A percentile compares a stretch with the other conserved stretches of the same genome.
phyloP scores from a whole-genome alignment of 2,329 filamentous ascomycete genomes.

The Aspergillus sp. region DNA sequence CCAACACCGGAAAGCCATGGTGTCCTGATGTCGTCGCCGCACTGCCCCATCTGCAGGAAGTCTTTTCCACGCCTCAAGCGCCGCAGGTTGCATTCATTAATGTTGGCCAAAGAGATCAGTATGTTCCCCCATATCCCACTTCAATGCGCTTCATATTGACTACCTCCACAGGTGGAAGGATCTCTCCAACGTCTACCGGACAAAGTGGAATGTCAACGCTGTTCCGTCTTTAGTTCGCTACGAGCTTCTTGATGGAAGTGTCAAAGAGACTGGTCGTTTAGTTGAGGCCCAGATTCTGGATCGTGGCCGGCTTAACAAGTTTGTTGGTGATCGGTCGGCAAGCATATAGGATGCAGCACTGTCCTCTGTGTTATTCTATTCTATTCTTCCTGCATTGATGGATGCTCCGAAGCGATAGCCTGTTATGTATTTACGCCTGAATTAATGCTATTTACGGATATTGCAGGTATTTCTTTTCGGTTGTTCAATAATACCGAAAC shows the following conservation, averaged over 20 bases:
- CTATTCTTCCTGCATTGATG: background rate
- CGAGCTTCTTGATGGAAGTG: constrained; percentile 29
- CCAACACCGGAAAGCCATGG: constrained; percentile 38
- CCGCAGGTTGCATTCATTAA: constrained; percentile 31
- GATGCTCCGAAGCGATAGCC: too few relatives aligned
- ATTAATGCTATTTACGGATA: too few relatives aligned
- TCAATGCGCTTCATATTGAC: background rate
- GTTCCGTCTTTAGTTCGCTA: constrained; percentile 39
- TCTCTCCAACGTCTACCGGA: constrained; percentile 34
- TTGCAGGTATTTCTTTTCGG: too few relatives aligned
- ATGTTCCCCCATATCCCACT: constrained; percentile 11
- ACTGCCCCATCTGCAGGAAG: constrained; percentile 30
- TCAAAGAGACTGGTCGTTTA: constrained; percentile 32
- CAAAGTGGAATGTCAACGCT: constrained; percentile 34
- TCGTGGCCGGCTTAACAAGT: constrained; percentile 19
- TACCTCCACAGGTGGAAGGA: constrained; percentile 35
- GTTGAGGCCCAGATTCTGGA: constrained; percentile 35
- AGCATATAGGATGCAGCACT: background rate
- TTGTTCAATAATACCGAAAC: too few relatives aligned
- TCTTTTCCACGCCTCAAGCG: constrained; percentile 27
- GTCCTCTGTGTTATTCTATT: background rate
- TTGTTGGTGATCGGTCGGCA: constrained; percentile 17
- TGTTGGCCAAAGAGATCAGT: constrained; percentile 39
- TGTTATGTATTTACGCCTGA: too few relatives aligned
- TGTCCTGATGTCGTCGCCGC: constrained; percentile 43